Percentiles rank a stretch among this genome's conserved stretches.
phyloP scores from a whole-genome alignment of 139 green algal genomes.

The Chlorella ohadii region DNA sequence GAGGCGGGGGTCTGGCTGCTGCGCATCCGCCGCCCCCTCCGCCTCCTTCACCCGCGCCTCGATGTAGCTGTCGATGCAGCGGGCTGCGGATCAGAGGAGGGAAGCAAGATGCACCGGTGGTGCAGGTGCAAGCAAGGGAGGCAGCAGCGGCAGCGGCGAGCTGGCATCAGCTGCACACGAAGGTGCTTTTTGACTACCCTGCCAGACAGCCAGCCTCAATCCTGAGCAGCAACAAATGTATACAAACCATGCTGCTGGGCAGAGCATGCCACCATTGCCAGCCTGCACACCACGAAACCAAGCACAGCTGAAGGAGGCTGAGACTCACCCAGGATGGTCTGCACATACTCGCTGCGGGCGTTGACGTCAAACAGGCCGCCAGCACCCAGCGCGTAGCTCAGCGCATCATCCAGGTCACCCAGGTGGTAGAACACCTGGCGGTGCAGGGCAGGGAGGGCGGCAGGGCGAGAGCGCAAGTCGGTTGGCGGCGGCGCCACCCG shows the following conservation, averaged over 20 bases:
- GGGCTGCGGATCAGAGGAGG: conserved; percentile 64
- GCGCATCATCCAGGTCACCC: conserved; percentile 94
- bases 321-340: conserved; percentile 92
- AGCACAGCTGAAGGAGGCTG: background rate
- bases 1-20: conserved; percentile 78
- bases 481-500: background rate
- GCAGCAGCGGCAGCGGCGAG: too few species aligned
- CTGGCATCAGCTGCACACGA: too few species aligned
- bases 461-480: too few species aligned
- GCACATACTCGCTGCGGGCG: conserved; percentile 92
- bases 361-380: conserved; percentile 93
- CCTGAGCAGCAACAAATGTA: too few species aligned
- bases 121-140: too few species aligned
- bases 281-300: too few species aligned
- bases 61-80: conserved; percentile 97
- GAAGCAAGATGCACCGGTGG: too few species aligned
- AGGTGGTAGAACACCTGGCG: conserved; percentile 99
- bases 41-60: conserved; percentile 60
- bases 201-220: too few species aligned
- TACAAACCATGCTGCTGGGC: too few species aligned
- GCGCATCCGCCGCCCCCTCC: conserved; percentile 40
- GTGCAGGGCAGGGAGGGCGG: background rate
- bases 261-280: too few species aligned
- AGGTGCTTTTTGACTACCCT: too few species aligned
- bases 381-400: conserved; percentile 94